These are phyloP conservation scores for Sordariomycetes sp. DNA, from an alignment of 2,329 filamentous ascomycete genomes.

Conservation along the genomic window DNA sequence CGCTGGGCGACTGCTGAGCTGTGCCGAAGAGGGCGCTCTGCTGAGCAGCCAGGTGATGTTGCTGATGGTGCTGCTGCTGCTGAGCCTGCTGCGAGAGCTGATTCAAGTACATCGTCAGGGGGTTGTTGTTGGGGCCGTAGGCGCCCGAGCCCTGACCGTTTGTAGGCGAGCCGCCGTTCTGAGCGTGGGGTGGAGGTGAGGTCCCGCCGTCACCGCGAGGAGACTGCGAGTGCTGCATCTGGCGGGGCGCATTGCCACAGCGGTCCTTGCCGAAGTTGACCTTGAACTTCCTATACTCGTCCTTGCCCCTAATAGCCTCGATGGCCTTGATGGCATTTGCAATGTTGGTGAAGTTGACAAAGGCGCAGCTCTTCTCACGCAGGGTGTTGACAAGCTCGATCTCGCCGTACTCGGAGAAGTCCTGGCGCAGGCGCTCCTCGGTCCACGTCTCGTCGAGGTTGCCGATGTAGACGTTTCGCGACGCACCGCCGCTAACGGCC, in stretches of 20 bases:
- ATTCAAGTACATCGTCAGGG: conserved; percentile 85
- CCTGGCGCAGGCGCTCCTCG: conserved; percentile 88
- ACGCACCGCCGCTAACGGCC: conserved; percentile 91
- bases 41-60: conserved; percentile 62
- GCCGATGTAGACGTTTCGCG: conserved; percentile 96
- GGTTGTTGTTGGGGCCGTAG: conserved; percentile 78
- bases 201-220: conserved; percentile 54
- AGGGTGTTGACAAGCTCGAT: conserved; percentile 96
- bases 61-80: conserved; percentile 66
- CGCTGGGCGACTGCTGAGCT: conserved; percentile 49
- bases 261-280: conserved; percentile 99
- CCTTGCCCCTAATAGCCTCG: conserved; percentile 85
- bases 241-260: conserved; percentile 90
- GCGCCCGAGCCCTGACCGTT: conserved; percentile 54
- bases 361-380: conserved; percentile 97
- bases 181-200: conserved; percentile 50
- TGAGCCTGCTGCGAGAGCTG: conserved; percentile 68
- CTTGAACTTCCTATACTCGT: conserved; percentile 98
- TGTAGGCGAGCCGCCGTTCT: conserved; percentile 48
- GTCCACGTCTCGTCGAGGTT: conserved; percentile 97
- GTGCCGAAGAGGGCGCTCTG: conserved; percentile 76
- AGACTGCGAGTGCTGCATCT: conserved; percentile 62
- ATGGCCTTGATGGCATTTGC: conserved; percentile 99
- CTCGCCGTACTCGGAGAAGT: conserved; percentile 95
- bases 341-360: conserved; percentile 99